phyloP scores from a whole-genome alignment of 371 early-diverging fungal genomes.

The Mucor circinelloides region DNA sequence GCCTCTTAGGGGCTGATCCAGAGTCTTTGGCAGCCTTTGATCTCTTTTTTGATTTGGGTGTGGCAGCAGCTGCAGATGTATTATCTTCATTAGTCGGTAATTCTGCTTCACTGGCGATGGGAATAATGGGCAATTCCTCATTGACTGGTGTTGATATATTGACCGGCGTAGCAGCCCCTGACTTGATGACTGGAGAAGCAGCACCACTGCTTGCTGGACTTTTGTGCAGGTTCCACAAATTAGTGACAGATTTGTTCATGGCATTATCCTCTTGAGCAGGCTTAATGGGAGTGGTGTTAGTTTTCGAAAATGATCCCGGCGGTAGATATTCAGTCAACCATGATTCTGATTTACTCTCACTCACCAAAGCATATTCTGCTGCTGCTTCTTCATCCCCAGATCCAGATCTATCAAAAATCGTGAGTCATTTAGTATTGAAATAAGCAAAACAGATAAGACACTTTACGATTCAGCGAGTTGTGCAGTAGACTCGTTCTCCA shows the following conservation, averaged over 20 bases:
- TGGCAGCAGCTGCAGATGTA: background rate
- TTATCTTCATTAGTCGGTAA: background rate
- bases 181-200: constrained; percentile 14
- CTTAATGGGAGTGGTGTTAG: constrained; percentile 24
- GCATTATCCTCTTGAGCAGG: constrained; percentile 62
- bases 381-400: constrained; percentile 36
- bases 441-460: background rate
- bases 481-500: background rate
- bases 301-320: constrained; percentile 12
- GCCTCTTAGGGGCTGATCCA: constrained; percentile 26
- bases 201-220: constrained; percentile 25
- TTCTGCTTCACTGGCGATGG: background rate
- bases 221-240: constrained; percentile 63
- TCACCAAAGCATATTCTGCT: constrained; percentile 50
- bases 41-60: constrained; percentile 38
- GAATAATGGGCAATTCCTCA: constrained; percentile 10
- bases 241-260: constrained; percentile 77
- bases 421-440: background rate
- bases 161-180: constrained; percentile 18
- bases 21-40: constrained; percentile 33
- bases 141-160: constrained; percentile 15
- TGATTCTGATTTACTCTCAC: constrained; percentile 19
- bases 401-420: background rate
- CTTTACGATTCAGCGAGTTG: constrained; percentile 3
- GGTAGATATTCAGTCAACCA: constrained; percentile 30